Base-by-base conservation (phyloP, 441 rosid species). In the Arabidopsis lyrata region DNA sequence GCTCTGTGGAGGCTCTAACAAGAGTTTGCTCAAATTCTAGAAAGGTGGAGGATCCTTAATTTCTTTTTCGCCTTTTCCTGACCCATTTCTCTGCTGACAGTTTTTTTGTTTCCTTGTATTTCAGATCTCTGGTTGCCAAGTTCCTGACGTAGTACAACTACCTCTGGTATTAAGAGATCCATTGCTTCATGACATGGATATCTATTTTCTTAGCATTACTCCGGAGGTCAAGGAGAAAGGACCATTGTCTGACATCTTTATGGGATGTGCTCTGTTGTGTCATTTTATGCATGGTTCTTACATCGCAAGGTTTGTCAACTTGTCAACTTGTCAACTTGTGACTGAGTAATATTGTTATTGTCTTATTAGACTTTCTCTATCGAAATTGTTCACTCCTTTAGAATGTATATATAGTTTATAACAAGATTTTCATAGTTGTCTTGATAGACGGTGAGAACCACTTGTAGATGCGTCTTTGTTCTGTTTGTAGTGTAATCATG, bases 1-100 rank as follows among this genome's bases (percentile, higher is more conserved):
- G 92, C 80, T 95, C 86, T 75, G 87, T 83, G 77, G 98, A 93
- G 77, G 90, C 87, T 75, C 89, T 95, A 63, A 81, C 97, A 47
- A 85, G 81, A 78, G 69, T 88, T 80, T 76, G 77, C 75, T 55
- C 68, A 54, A 75, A 66, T 63, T 76, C 88, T 81, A 79, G 31
- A 65, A 77, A 77, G 80, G 77, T 77, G 59, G 49, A 27, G n/a
- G 36, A 35, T 65, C 52, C 47, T 10, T 42, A 5, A 36, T 34
- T 54, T 72, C 20, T 18, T 59, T 36, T n/a, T 57, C 42, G 52
- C 76, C 59, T 58, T 72, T 44, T 52, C 63, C 41, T 50, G 36
- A 60, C 72, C 66, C 55, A 44, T 72, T 69, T 52, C 63, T 41
- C 50, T 45, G 36, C 62, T 77, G 61, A 68, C 36, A 58, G 69